Evolutionary conservation across 352 stramenopile species (phyloP), one percentile per base, ranked within the genome.

Genomic region (Phytophthora sp.): DNA sequence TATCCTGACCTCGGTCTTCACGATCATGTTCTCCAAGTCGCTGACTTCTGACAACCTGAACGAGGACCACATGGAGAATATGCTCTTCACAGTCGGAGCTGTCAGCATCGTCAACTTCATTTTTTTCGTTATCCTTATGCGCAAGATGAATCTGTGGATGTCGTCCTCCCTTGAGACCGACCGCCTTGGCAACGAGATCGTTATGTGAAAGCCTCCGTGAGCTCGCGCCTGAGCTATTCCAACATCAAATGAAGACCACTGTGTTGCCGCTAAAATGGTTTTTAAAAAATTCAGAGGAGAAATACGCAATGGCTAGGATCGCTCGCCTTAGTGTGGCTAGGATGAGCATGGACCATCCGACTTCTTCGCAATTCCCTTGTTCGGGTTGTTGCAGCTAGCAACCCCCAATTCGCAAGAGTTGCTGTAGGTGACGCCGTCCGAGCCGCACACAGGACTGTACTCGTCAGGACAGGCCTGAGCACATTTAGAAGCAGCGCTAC

Each of bases 121-220:
- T 21, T 59, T 52, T 11, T 86, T 80, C 62, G 42, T 78, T 4
- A 24, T 69, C 8, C 57, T 71, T 10, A 87, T 86, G 71, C 57
- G 57, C 24, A 76, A 81, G 57, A 85, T 87, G 77, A 64, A 86
- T 39, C 84, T 89, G 48, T 74, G 76, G 27, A 85, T 84, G 74
- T 58, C 58, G 2, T 60, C 66, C 15, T 57, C 41, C 0, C 52
- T 45, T 20, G 55, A 23, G 21, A 17, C 52, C 11, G 46, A 62
- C 18, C 31, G 24, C 9, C 26, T 53, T 38, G 57, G 38, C 28
- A 66, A 66, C 17, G 48, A 59, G 24, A 5, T 56, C 27, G 4
- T 15, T 34, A 62, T 23, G 51, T 62, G 11, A 68, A 62, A 10
- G n/a, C 56, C 13, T 62, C 58, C 5, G 50, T 61, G 24, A 54